Conservation (phyloP, 257 asterid species). For the Solanum tacnaense region DNA sequence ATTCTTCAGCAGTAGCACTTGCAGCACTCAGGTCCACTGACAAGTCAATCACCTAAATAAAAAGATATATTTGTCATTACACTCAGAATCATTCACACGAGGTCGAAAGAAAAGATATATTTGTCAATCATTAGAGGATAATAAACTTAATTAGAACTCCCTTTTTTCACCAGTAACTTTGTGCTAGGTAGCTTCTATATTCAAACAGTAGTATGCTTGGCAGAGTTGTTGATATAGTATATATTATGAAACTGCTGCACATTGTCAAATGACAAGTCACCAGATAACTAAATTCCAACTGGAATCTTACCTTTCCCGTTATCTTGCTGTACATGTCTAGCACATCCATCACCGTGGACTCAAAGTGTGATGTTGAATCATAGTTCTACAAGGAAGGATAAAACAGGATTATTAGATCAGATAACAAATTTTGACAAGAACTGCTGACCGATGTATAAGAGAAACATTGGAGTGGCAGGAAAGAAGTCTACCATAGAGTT, state of each 20-base stretch:
- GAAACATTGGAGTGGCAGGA: background rate
- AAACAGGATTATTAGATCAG: background rate
- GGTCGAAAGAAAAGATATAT: background rate
- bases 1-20: slow-evolving; percentile 62
- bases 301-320: slow-evolving; percentile 63
- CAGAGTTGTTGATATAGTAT: background rate
- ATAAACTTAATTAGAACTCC: background rate
- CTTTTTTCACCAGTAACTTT: background rate
- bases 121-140: background rate
- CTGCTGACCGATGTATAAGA: background rate
- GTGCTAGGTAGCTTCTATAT: background rate
- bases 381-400: slow-evolving; percentile 52
- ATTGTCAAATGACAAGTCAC: background rate
- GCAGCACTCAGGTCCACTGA: slow-evolving; percentile 96
- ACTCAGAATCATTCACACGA: background rate
- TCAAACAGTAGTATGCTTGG: background rate
- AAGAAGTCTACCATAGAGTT: background rate
- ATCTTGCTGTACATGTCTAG: slow-evolving; percentile 66
- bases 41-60: slow-evolving; percentile 60
- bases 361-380: slow-evolving; percentile 79
- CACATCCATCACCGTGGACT: slow-evolving; percentile 76
- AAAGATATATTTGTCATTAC: background rate
- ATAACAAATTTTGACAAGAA: background rate
- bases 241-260: background rate
- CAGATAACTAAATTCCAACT: background rate